These are phyloP conservation scores for Sutorius eximius DNA, from an alignment of 1,284 basidiomycete species.

Conservation along the genomic window DNA sequence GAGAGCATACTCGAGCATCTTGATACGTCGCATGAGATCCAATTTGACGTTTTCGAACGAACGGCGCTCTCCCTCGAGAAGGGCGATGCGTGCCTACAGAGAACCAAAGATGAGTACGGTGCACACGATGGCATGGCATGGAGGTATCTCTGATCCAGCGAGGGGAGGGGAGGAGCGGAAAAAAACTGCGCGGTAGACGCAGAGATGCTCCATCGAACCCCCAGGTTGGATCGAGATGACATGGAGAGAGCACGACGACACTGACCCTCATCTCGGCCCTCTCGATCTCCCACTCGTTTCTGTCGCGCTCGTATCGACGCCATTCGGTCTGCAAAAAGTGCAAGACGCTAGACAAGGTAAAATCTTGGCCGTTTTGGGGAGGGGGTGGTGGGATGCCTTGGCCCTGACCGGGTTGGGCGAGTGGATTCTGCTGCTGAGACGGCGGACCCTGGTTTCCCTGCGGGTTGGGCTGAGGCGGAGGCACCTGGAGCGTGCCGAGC, in stretches of 20 bases:
- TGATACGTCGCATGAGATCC: conserved; percentile 93
- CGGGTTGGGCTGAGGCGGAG: conserved; percentile 49
- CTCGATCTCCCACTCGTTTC: conserved; percentile 99
- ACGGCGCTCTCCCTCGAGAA: conserved; percentile 93
- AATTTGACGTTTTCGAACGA: conserved; percentile 97
- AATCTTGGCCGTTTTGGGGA: conserved; percentile 81
- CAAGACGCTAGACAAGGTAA: conserved; percentile 91
- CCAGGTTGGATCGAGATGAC: not conserved
- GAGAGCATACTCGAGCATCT: conserved; percentile 97
- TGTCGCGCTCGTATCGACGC: conserved; percentile 93
- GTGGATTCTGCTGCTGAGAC: conserved; percentile 49
- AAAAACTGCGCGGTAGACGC: not conserved
- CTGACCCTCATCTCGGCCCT: conserved; percentile 96
- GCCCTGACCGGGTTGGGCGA: conserved; percentile 51
- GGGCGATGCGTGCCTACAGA: conserved; percentile 87
- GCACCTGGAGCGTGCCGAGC: conserved; percentile 66
- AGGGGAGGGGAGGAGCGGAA: too few species aligned
- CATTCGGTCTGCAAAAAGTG: conserved; percentile 99
- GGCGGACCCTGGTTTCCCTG: conserved; percentile 39
- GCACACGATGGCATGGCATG: conserved; percentile 3
- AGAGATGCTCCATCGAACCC: not conserved
- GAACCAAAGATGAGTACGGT: conserved; percentile 23
- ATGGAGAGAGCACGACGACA: conserved; percentile 32
- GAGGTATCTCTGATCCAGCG: not conserved
- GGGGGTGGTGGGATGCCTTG: conserved; percentile 70